Percentiles rank a stretch among this genome's conserved stretches.
phyloP scores from a whole-genome alignment of 2,329 filamentous ascomycete species.

The Ascochyta lentis region DNA sequence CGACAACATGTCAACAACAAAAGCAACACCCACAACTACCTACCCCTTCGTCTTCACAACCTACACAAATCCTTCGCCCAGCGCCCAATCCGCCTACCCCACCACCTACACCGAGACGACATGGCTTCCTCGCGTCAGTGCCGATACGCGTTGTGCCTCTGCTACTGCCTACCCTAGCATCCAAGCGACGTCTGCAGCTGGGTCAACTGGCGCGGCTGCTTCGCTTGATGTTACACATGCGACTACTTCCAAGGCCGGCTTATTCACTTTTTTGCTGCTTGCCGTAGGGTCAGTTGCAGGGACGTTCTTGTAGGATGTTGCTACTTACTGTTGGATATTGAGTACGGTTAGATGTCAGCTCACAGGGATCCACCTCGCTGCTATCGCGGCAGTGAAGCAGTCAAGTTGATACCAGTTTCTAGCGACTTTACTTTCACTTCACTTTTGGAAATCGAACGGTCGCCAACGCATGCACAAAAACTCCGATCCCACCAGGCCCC shows the following conservation, averaged over 20 bases:
- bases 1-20: not conserved
- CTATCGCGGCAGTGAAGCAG: too few species aligned
- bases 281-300: not conserved
- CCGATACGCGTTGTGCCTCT: not conserved
- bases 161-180: slow-evolving; percentile 1
- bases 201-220: not conserved
- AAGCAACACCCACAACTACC: slow-evolving; percentile 1
- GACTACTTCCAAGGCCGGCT: not conserved
- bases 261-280: not conserved
- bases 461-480: too few species aligned
- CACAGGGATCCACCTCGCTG: too few species aligned
- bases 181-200: not conserved
- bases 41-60: not conserved
- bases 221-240: not conserved
- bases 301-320: not conserved
- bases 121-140: not conserved
- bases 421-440: too few species aligned
- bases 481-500: too few species aligned
- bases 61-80: not conserved
- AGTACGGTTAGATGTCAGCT: too few species aligned
- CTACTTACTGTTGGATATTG: not conserved
- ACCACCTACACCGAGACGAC: slow-evolving; percentile 1
- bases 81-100: not conserved
- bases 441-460: too few species aligned
- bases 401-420: too few species aligned